A percentile compares a stretch with the other conserved stretches of the same genome.
Evolutionary conservation across 805 yeast species (phyloP).

Genomic region (Candida fluviatilis): DNA sequence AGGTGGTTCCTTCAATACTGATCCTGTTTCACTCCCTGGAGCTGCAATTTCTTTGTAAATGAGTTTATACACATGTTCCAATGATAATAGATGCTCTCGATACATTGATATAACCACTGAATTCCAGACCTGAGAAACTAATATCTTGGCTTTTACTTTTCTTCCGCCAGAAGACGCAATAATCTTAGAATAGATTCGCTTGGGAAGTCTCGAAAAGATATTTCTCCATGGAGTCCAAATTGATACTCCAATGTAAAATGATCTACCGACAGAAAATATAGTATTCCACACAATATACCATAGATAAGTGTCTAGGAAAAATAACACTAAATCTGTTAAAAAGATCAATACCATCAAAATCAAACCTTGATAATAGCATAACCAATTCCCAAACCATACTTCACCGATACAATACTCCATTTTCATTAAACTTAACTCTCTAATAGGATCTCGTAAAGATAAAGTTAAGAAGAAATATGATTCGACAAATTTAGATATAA

Average conservation of each 20-base stretch:
- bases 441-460: conserved; percentile 67
- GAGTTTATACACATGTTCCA: conserved; percentile 67
- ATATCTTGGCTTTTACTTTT: conserved; percentile 43
- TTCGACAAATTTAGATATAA: conserved; percentile 64
- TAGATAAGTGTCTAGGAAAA: conserved; percentile 75
- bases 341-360: conserved; percentile 52
- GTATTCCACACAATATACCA: conserved; percentile 87
- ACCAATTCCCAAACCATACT: conserved; percentile 41
- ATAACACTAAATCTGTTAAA: conserved; percentile 61
- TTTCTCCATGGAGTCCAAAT: conserved; percentile 90
- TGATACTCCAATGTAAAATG: conserved; percentile 72
- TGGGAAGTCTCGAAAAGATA: conserved; percentile 70
- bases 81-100: conserved; percentile 69
- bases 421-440: conserved; percentile 59
- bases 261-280: conserved; percentile 63
- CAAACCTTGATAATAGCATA: conserved; percentile 56
- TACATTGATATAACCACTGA: conserved; percentile 80
- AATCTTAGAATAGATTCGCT: conserved; percentile 68
- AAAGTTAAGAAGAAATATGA: conserved; percentile 75
- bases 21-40: conserved; percentile 33
- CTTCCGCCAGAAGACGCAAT: conserved; percentile 41
- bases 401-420: conserved; percentile 62
- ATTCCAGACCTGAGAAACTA: conserved; percentile 77
- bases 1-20: conserved; percentile 60
- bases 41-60: conserved; percentile 49